Evolutionary conservation across 495 filamentous ascomycete genomes (phyloP).

Genomic region (Parathielavia hyrcaniae): DNA sequence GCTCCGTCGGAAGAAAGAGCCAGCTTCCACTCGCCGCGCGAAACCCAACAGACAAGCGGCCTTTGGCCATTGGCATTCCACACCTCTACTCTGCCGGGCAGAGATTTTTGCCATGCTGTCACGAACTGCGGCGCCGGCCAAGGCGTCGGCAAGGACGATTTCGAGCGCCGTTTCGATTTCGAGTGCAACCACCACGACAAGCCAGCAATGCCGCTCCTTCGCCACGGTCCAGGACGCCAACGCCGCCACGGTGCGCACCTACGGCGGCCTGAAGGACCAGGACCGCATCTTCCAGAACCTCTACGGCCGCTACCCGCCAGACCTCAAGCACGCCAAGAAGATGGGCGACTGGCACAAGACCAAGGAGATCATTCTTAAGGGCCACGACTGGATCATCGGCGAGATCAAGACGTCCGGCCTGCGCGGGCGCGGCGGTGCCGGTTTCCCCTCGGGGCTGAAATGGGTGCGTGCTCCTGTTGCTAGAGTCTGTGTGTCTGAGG

Average conservation of each 20-base stretch:
- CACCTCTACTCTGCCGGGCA: constrained; percentile 44
- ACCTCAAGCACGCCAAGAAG: constrained; percentile 92
- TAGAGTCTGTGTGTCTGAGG: not conserved
- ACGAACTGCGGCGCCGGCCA: constrained; percentile 42
- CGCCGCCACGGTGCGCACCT: constrained; percentile 60
- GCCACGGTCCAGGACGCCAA: constrained; percentile 87
- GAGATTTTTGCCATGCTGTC: constrained; percentile 42
- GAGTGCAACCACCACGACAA: constrained; percentile 3
- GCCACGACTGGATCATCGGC: constrained; percentile 96
- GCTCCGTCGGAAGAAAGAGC: constrained; percentile 8
- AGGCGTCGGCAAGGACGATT: constrained; percentile 39
- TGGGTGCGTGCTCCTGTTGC: constrained; percentile 59
- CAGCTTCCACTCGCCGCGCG: constrained; percentile 19
- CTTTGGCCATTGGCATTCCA: constrained; percentile 39
- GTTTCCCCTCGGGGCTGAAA: constrained; percentile 97
- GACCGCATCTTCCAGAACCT: constrained; percentile 99
- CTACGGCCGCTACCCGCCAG: constrained; percentile 83
- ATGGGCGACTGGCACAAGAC: constrained; percentile 99
- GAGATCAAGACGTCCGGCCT: constrained; percentile 96
- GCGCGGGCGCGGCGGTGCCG: constrained; percentile 91
- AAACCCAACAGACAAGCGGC: constrained; percentile 12
- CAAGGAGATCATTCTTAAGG: constrained; percentile 95
- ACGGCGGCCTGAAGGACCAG: constrained; percentile 86
- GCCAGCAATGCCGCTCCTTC: constrained; percentile 42
- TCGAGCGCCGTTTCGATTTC: constrained; percentile 32